Evolutionary conservation across 129 eudicot species (phyloP).

Genomic region (Flaveria brownii): DNA sequence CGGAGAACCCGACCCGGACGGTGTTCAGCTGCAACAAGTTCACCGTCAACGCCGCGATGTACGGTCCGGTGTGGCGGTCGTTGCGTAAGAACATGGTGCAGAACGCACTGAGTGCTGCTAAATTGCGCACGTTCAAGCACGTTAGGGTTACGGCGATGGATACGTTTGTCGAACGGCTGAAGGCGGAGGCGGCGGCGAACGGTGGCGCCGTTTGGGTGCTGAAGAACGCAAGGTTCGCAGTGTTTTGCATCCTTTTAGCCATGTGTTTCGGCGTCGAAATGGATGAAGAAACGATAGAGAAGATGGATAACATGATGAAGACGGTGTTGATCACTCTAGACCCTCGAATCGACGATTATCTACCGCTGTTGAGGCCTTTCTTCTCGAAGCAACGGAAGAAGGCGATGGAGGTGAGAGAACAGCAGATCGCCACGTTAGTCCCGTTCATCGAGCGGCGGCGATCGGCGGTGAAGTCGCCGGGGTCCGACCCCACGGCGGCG

Average conservation of each 20-base stretch:
- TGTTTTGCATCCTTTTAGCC: conserved; percentile 57
- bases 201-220: conserved; percentile 71
- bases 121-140: conserved; percentile 43
- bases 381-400: conserved; percentile 61
- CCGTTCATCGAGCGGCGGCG: conserved; percentile 62
- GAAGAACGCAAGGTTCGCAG: conserved; percentile 63
- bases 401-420: conserved; percentile 45
- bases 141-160: conserved; percentile 65
- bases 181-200: conserved; percentile 50
- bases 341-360: conserved; percentile 70
- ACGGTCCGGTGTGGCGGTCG: conserved; percentile 88
- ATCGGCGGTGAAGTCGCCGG: conserved; percentile 43
- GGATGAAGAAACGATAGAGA: conserved; percentile 60
- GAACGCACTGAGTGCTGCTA: conserved; percentile 51
- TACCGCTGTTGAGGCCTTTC: conserved; percentile 61
- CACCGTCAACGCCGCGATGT: conserved; percentile 69
- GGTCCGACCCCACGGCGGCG: conserved; percentile 45
- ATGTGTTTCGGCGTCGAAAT: conserved; percentile 85
- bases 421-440: conserved; percentile 58
- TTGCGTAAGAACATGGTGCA: conserved; percentile 77
- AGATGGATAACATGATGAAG: conserved; percentile 72
- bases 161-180: conserved; percentile 41
- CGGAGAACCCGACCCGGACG: conserved; percentile 67
- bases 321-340: conserved; percentile 55
- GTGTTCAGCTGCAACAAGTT: conserved; percentile 74